phyloP scores from a whole-genome alignment of 129 eudicot genomes.

The Flaveria bidentis region DNA sequence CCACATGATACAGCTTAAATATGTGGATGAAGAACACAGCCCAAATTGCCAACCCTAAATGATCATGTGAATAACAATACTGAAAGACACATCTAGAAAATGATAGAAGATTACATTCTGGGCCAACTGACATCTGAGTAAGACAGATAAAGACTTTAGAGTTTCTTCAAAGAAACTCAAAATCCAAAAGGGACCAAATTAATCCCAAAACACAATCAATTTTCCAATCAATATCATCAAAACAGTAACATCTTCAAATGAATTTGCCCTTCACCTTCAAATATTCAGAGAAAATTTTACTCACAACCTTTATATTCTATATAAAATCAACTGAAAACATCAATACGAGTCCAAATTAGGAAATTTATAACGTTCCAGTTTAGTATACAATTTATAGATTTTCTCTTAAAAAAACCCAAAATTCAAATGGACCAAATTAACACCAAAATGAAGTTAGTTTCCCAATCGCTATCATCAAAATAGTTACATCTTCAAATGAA shows the following conservation, averaged over 20 bases:
- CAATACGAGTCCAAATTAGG: not conserved
- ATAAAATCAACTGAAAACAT: not conserved
- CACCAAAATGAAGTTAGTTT: too few species aligned
- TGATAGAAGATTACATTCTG: conserved; percentile 20
- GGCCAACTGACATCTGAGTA: conserved; percentile 18
- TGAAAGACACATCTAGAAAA: conserved; percentile 20
- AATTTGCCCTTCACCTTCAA: not conserved
- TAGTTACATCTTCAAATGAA: too few species aligned
- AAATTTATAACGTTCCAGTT: too few species aligned
- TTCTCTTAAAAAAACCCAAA: too few species aligned
- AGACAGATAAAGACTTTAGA: not conserved
- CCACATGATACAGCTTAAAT: conserved; percentile 8
- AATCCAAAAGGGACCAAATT: not conserved
- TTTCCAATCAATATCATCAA: not conserved
- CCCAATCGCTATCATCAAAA: too few species aligned
- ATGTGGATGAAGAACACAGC: not conserved
- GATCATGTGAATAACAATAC: not conserved
- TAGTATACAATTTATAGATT: too few species aligned
- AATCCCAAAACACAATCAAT: not conserved
- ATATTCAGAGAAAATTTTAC: not conserved
- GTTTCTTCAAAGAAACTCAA: not conserved
- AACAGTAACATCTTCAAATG: not conserved
- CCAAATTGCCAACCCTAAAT: not conserved
- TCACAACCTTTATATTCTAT: not conserved
- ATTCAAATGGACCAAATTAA: too few species aligned